Evolutionary conservation across 2,329 filamentous ascomycete species (phyloP).

Genomic region (Xylaria polymorpha): DNA sequence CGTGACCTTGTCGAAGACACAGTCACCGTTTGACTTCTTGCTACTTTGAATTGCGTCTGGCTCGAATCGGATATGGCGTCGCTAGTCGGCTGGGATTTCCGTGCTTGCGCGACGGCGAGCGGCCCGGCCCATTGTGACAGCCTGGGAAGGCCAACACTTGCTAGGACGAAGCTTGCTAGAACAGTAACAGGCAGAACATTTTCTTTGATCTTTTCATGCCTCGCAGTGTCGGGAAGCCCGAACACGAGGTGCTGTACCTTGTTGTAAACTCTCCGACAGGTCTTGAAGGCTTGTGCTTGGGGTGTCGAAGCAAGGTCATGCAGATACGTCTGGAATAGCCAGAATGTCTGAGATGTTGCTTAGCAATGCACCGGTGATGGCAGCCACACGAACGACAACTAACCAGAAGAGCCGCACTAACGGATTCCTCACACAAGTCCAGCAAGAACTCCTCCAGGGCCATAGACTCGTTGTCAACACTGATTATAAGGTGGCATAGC

Average conservation of each 20-base stretch:
- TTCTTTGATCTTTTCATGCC: constrained; percentile 81
- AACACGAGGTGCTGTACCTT: constrained; percentile 91
- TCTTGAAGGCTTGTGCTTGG: constrained; percentile 81
- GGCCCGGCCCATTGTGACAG: constrained; percentile 83
- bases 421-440: constrained; percentile 87
- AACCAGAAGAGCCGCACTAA: constrained; percentile 85
- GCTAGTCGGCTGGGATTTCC: constrained; percentile 74
- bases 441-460: constrained; percentile 88
- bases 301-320: constrained; percentile 82
- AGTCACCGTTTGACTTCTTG: constrained; percentile 76
- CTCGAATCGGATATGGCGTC: constrained; percentile 70
- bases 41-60: constrained; percentile 59
- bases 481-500: constrained; percentile 88
- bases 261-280: constrained; percentile 85
- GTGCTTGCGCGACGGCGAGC: constrained; percentile 82
- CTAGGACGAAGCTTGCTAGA: constrained; percentile 82
- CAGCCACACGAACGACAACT: constrained; percentile 50
- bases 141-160: constrained; percentile 78
- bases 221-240: constrained; percentile 75
- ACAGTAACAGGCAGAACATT: constrained; percentile 84
- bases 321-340: constrained; percentile 89
- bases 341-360: constrained; percentile 74
- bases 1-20: constrained; percentile 62
- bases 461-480: constrained; percentile 91
- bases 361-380: constrained; percentile 42